These are phyloP conservation scores for Metschnikowia aberdeeniae DNA, from an alignment of 805 yeast genomes.

Conservation along the genomic window DNA sequence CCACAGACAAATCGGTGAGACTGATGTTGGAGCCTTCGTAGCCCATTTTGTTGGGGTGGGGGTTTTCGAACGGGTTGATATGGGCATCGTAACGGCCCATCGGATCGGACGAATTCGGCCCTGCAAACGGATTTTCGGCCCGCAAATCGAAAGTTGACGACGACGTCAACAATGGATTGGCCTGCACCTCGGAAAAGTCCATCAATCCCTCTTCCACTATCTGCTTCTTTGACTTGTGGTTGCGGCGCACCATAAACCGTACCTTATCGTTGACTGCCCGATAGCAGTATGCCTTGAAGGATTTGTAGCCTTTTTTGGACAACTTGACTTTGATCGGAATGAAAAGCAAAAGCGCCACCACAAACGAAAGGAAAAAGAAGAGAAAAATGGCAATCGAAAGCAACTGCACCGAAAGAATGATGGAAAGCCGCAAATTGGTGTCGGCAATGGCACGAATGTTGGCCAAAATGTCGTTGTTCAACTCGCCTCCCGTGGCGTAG, in stretches of 20 bases:
- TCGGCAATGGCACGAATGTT: constrained; percentile 57
- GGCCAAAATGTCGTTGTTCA: constrained; percentile 38
- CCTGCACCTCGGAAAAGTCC: constrained; percentile 21
- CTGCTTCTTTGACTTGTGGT: constrained; percentile 35
- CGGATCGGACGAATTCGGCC: not conserved
- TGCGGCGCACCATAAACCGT: constrained; percentile 44
- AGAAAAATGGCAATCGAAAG: constrained; percentile 73
- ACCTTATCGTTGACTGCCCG: constrained; percentile 54
- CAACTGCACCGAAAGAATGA: constrained; percentile 72
- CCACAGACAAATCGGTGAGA: not conserved
- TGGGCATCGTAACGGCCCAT: not conserved
- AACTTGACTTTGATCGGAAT: constrained; percentile 49
- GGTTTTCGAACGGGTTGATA: not conserved
- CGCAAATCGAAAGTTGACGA: constrained; percentile 13
- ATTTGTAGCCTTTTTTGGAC: constrained; percentile 33
- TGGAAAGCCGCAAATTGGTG: constrained; percentile 58
- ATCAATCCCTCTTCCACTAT: constrained; percentile 29
- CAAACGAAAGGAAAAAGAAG: constrained; percentile 54
- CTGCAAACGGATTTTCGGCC: not conserved
- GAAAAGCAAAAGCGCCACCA: constrained; percentile 49
- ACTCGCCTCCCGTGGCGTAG: constrained; percentile 47
- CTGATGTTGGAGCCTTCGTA: constrained; percentile 3
- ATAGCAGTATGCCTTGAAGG: constrained; percentile 61
- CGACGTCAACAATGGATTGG: constrained; percentile 25
- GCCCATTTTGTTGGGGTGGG: not conserved